A percentile compares a stretch with the other conserved stretches of the same genome.
phyloP scores from a whole-genome alignment of 371 early-diverging fungal species.

The Nematocida ironsii region DNA sequence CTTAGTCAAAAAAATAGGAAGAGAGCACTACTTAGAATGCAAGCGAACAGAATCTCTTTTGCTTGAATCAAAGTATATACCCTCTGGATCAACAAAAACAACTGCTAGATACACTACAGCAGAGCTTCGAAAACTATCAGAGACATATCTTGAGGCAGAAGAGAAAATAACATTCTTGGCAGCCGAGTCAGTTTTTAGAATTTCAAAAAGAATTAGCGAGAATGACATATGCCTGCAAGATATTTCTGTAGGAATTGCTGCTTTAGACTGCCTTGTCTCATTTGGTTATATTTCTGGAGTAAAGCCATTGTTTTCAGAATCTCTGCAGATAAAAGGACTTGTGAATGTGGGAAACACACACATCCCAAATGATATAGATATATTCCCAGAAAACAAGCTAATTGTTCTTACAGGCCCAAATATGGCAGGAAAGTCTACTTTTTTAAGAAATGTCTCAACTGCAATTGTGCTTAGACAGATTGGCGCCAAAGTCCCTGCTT shows the following conservation, averaged over 20 bases:
- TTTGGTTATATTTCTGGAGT: constrained; percentile 72
- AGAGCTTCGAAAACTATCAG: constrained; percentile 73
- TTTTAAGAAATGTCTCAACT: constrained; percentile 75
- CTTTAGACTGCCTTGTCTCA: constrained; percentile 82
- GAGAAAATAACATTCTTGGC: constrained; percentile 73
- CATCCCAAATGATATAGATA: constrained; percentile 80
- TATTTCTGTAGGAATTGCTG: constrained; percentile 75
- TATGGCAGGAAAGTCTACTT: constrained; percentile 90
- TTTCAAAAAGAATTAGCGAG: constrained; percentile 38
- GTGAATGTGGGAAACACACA: constrained; percentile 70
- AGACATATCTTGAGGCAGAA: constrained; percentile 75
- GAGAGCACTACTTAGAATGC: constrained; percentile 47
- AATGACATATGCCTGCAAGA: constrained; percentile 70
- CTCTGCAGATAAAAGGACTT: constrained; percentile 71
- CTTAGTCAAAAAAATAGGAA: constrained; percentile 45
- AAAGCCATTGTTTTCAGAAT: constrained; percentile 79
- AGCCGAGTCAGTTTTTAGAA: constrained; percentile 11
- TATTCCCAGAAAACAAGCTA: constrained; percentile 74
- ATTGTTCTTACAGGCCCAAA: constrained; percentile 96
- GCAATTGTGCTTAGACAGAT: constrained; percentile 94
- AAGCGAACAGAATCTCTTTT: neutral
- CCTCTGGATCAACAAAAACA: constrained; percentile 73
- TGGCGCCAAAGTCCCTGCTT: constrained; percentile 88
- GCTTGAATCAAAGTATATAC: constrained; percentile 72
- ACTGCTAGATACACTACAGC: constrained; percentile 81